These are phyloP conservation scores for Sordariomycetes sp. DNA, from an alignment of 2,329 filamentous ascomycete species.

Conservation along the genomic window DNA sequence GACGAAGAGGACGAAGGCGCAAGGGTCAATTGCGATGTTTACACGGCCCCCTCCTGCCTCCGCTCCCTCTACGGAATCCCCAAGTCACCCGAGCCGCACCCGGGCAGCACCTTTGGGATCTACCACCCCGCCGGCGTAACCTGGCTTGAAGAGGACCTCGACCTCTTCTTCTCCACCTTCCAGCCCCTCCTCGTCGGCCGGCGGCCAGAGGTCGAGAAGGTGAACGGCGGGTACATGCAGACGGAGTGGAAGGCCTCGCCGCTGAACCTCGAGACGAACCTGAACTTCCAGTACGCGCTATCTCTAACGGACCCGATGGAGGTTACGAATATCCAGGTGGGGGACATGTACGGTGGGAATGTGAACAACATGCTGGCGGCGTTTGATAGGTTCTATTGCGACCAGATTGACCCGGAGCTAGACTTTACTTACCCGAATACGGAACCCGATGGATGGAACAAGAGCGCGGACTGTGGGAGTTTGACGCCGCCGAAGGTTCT, in stretches of 20 bases:
- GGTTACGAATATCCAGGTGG: neutral
- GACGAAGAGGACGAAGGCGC: too few species aligned
- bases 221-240: neutral
- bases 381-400: neutral
- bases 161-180: neutral
- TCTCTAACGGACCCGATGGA: neutral
- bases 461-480: constrained; percentile 13
- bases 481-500: constrained; percentile 24
- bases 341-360: neutral
- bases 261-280: neutral
- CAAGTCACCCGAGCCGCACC: neutral
- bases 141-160: neutral
- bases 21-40: too few species aligned
- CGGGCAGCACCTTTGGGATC: neutral
- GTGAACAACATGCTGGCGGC: neutral
- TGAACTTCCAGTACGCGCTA: neutral
- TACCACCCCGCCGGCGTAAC: neutral
- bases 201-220: neutral
- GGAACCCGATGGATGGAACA: too few species aligned
- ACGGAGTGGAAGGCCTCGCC: neutral
- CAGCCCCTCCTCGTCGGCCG: neutral
- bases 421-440: too few species aligned
- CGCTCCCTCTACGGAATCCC: neutral
- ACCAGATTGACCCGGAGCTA: neutral
- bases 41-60: neutral